A percentile compares a stretch with the other conserved stretches of the same genome.
Conservation (phyloP, 352 stramenopile genomes). For the Phytopythium litorale region DNA sequence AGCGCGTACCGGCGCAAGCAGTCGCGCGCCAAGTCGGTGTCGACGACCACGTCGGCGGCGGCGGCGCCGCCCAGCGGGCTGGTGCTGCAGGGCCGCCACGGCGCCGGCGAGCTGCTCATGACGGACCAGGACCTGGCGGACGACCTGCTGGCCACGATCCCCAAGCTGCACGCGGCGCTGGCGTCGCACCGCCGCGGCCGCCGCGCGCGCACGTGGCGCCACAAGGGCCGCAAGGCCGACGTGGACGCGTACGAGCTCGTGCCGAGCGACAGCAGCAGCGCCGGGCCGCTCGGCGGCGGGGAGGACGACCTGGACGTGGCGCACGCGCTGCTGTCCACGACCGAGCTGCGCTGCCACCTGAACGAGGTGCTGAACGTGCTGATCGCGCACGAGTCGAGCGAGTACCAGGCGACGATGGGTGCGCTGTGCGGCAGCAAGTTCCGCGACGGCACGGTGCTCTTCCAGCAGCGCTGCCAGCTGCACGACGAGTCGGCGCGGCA, state of each 20-base stretch:
- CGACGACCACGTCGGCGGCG: slow-evolving; percentile 17
- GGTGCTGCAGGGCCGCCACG: slow-evolving; percentile 16
- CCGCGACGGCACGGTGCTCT: slow-evolving; percentile 33
- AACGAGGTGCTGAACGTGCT: slow-evolving; percentile 66
- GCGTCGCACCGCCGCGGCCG: slow-evolving; percentile 18
- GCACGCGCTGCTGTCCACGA: slow-evolving; percentile 42
- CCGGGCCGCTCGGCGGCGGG: slow-evolving; percentile 1
- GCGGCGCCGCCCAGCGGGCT: slow-evolving; percentile 10
- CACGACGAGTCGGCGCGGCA: slow-evolving; percentile 17
- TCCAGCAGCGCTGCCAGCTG: slow-evolving; percentile 40
- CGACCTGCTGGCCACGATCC: slow-evolving; percentile 36
- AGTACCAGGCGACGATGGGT: slow-evolving; percentile 43
- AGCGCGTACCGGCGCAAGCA: slow-evolving; percentile 13
- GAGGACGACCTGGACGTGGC: slow-evolving; percentile 51
- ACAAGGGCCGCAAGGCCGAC: slow-evolving; percentile 36
- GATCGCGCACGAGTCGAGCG: slow-evolving; percentile 36
- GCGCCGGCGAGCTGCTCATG: slow-evolving; percentile 20
- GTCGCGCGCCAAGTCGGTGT: slow-evolving; percentile 17
- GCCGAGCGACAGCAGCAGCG: slow-evolving; percentile 19
- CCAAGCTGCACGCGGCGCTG: slow-evolving; percentile 37
- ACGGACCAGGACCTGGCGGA: slow-evolving; percentile 40
- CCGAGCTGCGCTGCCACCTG: slow-evolving; percentile 51
- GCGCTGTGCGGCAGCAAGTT: slow-evolving; percentile 40
- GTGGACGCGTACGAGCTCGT: slow-evolving; percentile 49
- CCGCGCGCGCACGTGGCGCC: slow-evolving; percentile 31